These are phyloP conservation scores for Talaromyces stipitatus DNA, from an alignment of 495 filamentous ascomycete genomes.

Conservation along the genomic window DNA sequence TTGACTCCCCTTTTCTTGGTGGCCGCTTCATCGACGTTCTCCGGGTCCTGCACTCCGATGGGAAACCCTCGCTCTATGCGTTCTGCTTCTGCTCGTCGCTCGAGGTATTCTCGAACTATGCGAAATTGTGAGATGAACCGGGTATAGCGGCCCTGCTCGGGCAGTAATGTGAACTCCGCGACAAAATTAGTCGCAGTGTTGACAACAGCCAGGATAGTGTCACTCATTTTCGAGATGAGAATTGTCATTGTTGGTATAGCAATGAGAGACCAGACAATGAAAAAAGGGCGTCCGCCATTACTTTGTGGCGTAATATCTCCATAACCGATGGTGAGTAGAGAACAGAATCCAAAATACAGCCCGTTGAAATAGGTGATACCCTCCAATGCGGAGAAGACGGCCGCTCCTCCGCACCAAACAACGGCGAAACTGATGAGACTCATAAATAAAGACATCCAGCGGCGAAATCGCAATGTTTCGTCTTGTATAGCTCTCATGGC, in stretches of 20 bases:
- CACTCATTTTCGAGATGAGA: conserved; percentile 55
- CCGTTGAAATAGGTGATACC: conserved; percentile 59
- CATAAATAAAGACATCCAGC: conserved; percentile 63
- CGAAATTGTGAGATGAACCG: conserved; percentile 34
- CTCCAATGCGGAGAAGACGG: conserved; percentile 61
- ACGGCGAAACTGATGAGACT: conserved; percentile 56
- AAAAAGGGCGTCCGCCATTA: conserved; percentile 73
- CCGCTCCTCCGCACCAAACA: conserved; percentile 77
- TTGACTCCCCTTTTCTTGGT: not conserved
- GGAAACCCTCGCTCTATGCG: conserved; percentile 42
- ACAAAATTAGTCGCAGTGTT: conserved; percentile 44
- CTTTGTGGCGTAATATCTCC: conserved; percentile 69
- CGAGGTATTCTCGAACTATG: conserved; percentile 28
- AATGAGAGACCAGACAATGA: conserved; percentile 75
- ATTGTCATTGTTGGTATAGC: conserved; percentile 64
- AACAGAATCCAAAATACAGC: conserved; percentile 78
- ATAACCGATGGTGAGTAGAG: conserved; percentile 84
- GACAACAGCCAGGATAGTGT: conserved; percentile 51
- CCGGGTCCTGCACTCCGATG: conserved; percentile 20
- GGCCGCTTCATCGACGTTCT: conserved; percentile 4
- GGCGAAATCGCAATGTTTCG: conserved; percentile 50
- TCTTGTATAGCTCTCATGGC: conserved; percentile 77
- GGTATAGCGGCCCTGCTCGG: conserved; percentile 42
- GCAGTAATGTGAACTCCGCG: conserved; percentile 53
- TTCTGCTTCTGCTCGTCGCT: conserved; percentile 28